Evolutionary conservation across 169 alveolate species (phyloP), one percentile per base, ranked within the genome.

Genomic region (Besnoitia besnoiti): DNA sequence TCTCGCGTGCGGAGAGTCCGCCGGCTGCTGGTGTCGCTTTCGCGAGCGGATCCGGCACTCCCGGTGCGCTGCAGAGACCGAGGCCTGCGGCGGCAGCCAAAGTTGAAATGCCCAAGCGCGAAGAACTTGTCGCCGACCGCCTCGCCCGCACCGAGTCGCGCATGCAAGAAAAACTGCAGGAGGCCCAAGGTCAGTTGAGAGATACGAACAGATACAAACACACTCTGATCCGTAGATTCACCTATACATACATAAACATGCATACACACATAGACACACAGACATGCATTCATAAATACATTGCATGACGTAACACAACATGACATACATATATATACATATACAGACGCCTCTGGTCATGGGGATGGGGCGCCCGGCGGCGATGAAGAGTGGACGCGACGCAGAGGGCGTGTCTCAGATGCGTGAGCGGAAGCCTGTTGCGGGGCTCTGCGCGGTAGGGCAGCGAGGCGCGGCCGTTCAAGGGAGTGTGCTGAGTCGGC

Each of bases 131-230:
- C 40, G 87, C 87, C 10, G 87, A 42, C 40, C 40, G 87, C 33
- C 10, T 37, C n/a, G 40, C 87, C 21, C 87, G 87, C 30, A 77
- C 87, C 7, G 87, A 77, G 87, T 42, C 49, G 7, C 49, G 87
- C 10, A 42, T 77, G 21, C 87, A 77, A 44, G 55, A 77, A 44
- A 77, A 77, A 44, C 59, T 77, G 40, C 87, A 77, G 59, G 87
- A 77, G 35, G 59, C 87, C 35, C 87, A 77, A 77, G 87, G 87
- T 77, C 3, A 40, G 40, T 67, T 8, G 0, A 67, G 19, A 33
- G 44, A 19, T 35, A 35, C n/a, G n/a, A 2, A 67, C 77, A 61
- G 14, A 14, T 61, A 61, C 33, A 61, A 10, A 61, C 33, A 61
- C 21, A 61, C 21, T 10, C 21, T 4, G 5, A 61, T 61, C 5